Evolutionary conservation across 148 eudicot genomes (phyloP).

Genomic region (Persicaria tinctoria): DNA sequence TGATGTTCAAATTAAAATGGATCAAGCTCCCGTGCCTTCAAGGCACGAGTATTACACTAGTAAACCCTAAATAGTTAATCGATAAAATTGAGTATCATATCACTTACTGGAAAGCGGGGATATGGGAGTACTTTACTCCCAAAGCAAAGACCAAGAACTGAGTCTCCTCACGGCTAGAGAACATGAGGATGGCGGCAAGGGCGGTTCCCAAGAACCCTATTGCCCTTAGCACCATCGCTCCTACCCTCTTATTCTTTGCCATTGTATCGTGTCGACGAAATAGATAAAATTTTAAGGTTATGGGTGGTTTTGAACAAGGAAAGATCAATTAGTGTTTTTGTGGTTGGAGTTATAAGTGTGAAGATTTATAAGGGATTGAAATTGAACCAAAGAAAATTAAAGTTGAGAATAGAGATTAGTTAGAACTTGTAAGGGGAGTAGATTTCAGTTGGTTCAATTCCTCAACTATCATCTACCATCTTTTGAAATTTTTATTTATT

Average conservation of each 20-base stretch:
- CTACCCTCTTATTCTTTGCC: constrained; percentile 9
- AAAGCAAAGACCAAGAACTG: constrained; percentile 7
- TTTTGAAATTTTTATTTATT: neutral
- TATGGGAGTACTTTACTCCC: neutral
- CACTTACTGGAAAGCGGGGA: constrained; percentile 13
- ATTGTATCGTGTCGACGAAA: neutral
- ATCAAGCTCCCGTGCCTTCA: too few species aligned
- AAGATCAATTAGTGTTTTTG: neutral
- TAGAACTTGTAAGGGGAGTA: neutral
- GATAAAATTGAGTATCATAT: neutral
- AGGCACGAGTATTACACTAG: too few species aligned
- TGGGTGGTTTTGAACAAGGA: neutral
- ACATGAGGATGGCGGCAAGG: neutral
- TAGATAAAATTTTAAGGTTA: neutral
- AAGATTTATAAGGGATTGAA: neutral
- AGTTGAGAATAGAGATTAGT: too few species aligned
- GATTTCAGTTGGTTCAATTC: constrained; percentile 7
- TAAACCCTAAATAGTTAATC: neutral
- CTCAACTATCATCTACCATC: constrained; percentile 9
- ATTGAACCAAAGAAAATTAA: neutral
- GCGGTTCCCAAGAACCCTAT: neutral
- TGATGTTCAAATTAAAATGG: too few species aligned
- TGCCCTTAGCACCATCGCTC: constrained; percentile 9
- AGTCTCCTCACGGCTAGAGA: constrained; percentile 6
- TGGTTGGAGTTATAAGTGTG: neutral